Conservation (phyloP, 1,139 yeast species). For the Magnusiomyces sp. region DNA sequence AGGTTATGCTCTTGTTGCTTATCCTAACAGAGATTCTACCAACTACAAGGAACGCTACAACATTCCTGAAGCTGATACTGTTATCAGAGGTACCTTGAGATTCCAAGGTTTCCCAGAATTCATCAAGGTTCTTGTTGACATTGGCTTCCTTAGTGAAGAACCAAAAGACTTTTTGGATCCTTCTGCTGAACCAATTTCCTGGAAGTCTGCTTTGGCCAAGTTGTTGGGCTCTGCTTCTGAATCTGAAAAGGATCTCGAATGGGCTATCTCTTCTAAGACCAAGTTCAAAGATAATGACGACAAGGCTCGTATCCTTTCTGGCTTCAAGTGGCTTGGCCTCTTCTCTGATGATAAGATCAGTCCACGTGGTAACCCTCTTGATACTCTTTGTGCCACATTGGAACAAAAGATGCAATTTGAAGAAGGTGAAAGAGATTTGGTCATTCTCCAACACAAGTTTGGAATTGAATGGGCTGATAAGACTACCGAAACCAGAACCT, state of each 20-base stretch:
- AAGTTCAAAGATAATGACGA: conserved; percentile 74
- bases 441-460: conserved; percentile 92
- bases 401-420: conserved; percentile 95
- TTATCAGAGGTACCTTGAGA: conserved; percentile 93
- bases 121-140: conserved; percentile 87
- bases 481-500: conserved; percentile 79
- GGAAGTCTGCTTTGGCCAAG: conserved; percentile 82
- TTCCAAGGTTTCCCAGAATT: conserved; percentile 99
- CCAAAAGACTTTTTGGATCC: conserved; percentile 45
- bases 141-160: conserved; percentile 83
- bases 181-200: conserved; percentile 44
- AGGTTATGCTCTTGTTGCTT: conserved; percentile 88
- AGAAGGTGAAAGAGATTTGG: conserved; percentile 91
- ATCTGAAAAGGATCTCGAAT: conserved; percentile 61
- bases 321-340: conserved; percentile 90
- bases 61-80: conserved; percentile 96
- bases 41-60: conserved; percentile 82
- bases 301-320: conserved; percentile 77
- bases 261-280: conserved; percentile 70
- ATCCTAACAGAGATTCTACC: conserved; percentile 98
- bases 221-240: conserved; percentile 67
- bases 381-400: conserved; percentile 91
- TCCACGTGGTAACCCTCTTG: conserved; percentile 92
- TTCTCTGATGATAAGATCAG: conserved; percentile 67
- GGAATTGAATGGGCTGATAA: conserved; percentile 97